Conservation (phyloP, 2,329 filamentous ascomycete species). For the Geosmithia flava region DNA sequence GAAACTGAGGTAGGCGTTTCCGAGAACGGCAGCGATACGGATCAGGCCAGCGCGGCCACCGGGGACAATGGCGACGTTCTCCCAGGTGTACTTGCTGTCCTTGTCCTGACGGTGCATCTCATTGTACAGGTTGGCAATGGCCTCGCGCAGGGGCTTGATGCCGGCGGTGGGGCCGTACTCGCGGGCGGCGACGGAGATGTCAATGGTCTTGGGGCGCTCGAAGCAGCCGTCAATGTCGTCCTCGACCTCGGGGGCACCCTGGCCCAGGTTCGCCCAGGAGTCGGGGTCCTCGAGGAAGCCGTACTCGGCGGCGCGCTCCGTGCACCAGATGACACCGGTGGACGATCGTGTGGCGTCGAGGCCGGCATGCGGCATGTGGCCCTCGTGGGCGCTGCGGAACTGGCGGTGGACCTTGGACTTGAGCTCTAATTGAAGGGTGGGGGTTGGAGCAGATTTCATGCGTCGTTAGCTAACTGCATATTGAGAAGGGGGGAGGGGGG, state of each 20-base stretch:
- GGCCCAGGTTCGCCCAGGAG: conserved; percentile 84
- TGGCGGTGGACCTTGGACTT: conserved; percentile 77
- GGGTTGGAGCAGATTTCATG: too few relatives aligned
- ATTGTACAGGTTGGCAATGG: conserved; percentile 88
- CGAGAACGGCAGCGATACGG: conserved; percentile 84
- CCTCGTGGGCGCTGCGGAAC: conserved; percentile 82
- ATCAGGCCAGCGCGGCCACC: conserved; percentile 88
- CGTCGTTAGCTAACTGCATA: too few relatives aligned
- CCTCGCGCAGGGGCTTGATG: conserved; percentile 80
- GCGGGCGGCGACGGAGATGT: conserved; percentile 64
- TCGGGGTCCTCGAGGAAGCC: conserved; percentile 76
- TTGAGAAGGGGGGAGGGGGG: too few relatives aligned
- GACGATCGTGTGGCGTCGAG: conserved; percentile 79
- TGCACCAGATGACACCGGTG: conserved; percentile 91
- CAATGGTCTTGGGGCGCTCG: conserved; percentile 63
- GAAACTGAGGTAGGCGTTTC: conserved; percentile 86
- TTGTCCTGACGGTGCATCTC: conserved; percentile 82
- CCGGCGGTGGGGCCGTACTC: conserved; percentile 93
- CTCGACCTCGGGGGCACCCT: conserved; percentile 88
- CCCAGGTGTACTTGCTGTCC: conserved; percentile 84
- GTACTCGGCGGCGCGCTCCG: conserved; percentile 76
- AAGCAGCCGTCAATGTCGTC: conserved; percentile 88
- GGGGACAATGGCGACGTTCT: conserved; percentile 94
- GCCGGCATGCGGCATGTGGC: conserved; percentile 81
- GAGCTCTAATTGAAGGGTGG: conserved; percentile 42